Evolutionary conservation across 345 rosid genomes (phyloP).

Genomic region (Balakata baccata): DNA sequence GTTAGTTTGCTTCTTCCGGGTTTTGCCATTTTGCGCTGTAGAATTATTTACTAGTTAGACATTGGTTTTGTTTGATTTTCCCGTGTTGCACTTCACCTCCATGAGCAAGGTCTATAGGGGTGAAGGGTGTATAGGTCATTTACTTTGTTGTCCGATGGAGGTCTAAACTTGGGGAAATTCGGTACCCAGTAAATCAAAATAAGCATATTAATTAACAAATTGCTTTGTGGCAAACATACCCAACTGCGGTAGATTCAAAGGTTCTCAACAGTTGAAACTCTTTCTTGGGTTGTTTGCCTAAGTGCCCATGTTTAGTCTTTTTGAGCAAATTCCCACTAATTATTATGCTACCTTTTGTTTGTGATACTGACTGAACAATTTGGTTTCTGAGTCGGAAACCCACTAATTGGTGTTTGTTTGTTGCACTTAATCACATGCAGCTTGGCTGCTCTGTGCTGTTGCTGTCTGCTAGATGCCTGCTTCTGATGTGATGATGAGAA

Average conservation of each 20-base stretch:
- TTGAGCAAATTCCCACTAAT: slow-evolving; percentile 3
- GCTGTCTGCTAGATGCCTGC: slow-evolving; percentile 35
- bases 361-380: no score
- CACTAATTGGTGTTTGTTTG: not conserved
- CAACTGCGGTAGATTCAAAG: no score
- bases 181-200: no score
- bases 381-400: not conserved
- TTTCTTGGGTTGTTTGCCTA: no score
- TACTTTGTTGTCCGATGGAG: not conserved
- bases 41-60: no score
- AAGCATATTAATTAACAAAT: no score
- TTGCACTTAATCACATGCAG: slow-evolving; percentile 5
- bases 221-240: no score
- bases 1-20: not conserved
- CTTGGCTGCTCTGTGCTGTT: slow-evolving; percentile 36
- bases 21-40: not conserved
- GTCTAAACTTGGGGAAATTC: not conserved
- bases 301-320: not conserved
- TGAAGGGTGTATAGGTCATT: slow-evolving; percentile 1
- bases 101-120: not conserved
- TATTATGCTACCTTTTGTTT: not conserved
- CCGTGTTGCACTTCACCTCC: not conserved
- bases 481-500: slow-evolving; percentile 8
- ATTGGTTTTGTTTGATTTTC: not conserved
- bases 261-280: no score